Conservation (phyloP, 352 stramenopile genomes). For the Phytophthora sojae region DNA sequence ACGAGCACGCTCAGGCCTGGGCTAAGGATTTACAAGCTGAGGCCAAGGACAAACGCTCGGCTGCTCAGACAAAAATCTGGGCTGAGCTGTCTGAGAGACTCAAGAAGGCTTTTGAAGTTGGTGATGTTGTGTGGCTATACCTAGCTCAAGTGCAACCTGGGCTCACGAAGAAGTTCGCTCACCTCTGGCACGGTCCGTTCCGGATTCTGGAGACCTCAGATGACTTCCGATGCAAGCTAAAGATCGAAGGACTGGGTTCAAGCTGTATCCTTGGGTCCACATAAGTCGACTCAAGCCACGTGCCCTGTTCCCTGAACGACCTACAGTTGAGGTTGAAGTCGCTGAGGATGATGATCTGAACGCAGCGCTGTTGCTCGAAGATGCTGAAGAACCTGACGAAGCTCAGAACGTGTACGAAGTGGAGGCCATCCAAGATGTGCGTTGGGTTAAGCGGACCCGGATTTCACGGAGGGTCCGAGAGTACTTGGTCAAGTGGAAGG, state of each 20-base stretch:
- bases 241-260: background rate
- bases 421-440: constrained; percentile 6
- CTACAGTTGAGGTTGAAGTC: too few species aligned
- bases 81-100: background rate
- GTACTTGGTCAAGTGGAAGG: background rate
- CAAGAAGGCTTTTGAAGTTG: background rate
- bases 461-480: background rate
- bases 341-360: too few species aligned
- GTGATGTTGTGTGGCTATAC: background rate
- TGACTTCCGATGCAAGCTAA: background rate
- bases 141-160: background rate
- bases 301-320: too few species aligned
- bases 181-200: background rate
- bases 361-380: too few species aligned
- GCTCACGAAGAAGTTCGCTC: background rate
- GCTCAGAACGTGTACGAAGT: constrained; percentile 3
- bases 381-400: background rate
- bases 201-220: background rate
- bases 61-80: background rate
- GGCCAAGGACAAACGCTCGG: background rate
- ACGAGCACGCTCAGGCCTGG: background rate
- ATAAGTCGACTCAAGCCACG: too few species aligned
- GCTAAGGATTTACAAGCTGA: background rate
- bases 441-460: background rate
- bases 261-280: too few species aligned